A percentile compares a stretch with the other conserved stretches of the same genome.
Evolutionary conservation across 2,329 filamentous ascomycete species (phyloP).

Genomic region (Colletotrichum tamarilloi): DNA sequence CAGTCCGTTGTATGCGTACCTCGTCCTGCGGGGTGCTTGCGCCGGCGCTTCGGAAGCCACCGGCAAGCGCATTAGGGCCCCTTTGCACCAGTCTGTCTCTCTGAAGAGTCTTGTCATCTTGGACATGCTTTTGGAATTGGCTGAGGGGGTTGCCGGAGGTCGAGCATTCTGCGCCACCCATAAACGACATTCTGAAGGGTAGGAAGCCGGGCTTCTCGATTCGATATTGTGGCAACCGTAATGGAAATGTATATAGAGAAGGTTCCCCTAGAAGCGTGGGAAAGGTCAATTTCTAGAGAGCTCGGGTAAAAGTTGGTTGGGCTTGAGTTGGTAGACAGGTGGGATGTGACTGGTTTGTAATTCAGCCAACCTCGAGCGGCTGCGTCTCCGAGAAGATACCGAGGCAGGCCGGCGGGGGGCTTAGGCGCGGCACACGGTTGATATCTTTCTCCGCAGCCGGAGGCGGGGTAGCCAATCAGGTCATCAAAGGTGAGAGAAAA

Average conservation of each 20-base stretch:
- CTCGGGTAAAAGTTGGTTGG: neutral
- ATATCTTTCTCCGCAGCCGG: constrained; percentile 33
- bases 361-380: constrained; percentile 1
- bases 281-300: neutral
- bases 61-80: constrained; percentile 75
- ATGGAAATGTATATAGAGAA: neutral
- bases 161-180: constrained; percentile 96
- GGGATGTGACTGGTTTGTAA: constrained; percentile 21
- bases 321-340: neutral
- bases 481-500: neutral
- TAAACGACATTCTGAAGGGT: constrained; percentile 81
- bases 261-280: neutral
- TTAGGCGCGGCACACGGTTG: constrained; percentile 21
- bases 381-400: constrained; percentile 32
- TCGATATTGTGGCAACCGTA: neutral
- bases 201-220: neutral
- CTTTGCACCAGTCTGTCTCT: constrained; percentile 86
- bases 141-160: constrained; percentile 95
- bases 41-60: constrained; percentile 80
- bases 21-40: constrained; percentile 80
- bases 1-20: constrained; percentile 52
- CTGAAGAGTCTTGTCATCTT: constrained; percentile 95
- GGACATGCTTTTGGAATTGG: constrained; percentile 97
- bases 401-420: constrained; percentile 33
- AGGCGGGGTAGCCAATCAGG: constrained; percentile 32